phyloP scores from a whole-genome alignment of 2,329 filamentous ascomycete species.

The Cladophialophora bantiana region DNA sequence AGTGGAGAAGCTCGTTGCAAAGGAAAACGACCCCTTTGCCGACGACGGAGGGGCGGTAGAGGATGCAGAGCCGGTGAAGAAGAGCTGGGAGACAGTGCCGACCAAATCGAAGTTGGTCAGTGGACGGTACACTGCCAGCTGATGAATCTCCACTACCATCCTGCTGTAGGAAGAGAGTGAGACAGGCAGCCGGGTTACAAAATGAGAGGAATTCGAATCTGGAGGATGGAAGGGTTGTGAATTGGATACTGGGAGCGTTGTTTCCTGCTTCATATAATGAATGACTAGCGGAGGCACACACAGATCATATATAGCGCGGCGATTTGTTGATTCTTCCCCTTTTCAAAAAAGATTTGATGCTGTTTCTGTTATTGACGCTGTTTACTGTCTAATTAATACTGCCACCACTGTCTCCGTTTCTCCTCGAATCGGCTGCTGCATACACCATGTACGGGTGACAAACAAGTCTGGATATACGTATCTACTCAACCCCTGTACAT shows the following conservation, averaged over 20 bases:
- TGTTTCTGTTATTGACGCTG: too few relatives aligned
- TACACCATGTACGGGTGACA: too few relatives aligned
- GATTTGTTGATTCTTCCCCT: too few relatives aligned
- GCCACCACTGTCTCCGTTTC: too few relatives aligned
- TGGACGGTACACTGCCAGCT: slow-evolving; percentile 74
- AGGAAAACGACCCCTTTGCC: slow-evolving; percentile 56
- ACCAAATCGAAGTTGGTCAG: slow-evolving; percentile 72
- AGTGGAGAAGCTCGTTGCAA: slow-evolving; percentile 54
- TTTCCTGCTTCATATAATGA: neutral
- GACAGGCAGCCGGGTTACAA: neutral
- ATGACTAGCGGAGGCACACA: slow-evolving; percentile 1
- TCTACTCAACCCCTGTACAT: too few relatives aligned
- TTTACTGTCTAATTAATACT: too few relatives aligned
- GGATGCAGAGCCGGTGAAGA: slow-evolving; percentile 43
- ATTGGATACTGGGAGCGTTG: neutral
- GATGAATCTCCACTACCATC: slow-evolving; percentile 19
- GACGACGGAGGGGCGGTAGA: slow-evolving; percentile 49
- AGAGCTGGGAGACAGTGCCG: slow-evolving; percentile 71
- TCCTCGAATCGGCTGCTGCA: too few relatives aligned
- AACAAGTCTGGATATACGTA: too few relatives aligned
- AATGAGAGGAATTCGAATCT: neutral
- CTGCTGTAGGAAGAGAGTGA: neutral
- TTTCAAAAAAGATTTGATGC: too few relatives aligned
- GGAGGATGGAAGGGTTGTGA: slow-evolving; percentile 1
- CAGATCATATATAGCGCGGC: neutral